Conservation (phyloP, 257 asterid species). For the Forsythia viridissima region DNA sequence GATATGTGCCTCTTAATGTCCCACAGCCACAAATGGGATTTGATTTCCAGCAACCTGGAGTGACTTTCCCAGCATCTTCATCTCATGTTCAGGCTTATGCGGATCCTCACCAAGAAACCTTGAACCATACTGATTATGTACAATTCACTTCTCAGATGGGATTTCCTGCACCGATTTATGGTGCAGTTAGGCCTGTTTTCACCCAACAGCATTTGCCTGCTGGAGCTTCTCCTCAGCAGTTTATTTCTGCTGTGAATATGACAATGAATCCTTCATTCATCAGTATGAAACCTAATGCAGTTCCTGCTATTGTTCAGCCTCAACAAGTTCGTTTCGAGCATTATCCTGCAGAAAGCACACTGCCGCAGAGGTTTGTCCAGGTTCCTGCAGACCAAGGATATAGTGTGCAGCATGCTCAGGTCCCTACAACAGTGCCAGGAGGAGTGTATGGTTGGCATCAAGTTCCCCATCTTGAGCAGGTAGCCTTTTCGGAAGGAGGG, state of each 20-base stretch:
- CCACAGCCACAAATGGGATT: constrained; percentile 40
- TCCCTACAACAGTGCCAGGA: constrained; percentile 47
- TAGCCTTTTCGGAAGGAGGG: constrained; percentile 41
- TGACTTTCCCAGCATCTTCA: constrained; percentile 50
- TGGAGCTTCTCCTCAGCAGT: constrained; percentile 60
- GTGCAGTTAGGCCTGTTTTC: constrained; percentile 52
- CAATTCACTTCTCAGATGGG: constrained; percentile 74
- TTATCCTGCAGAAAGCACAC: constrained; percentile 51
- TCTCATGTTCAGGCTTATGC: constrained; percentile 53
- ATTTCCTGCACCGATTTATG: constrained; percentile 59
- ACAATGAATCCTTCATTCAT: constrained; percentile 62
- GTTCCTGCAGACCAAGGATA: constrained; percentile 62
- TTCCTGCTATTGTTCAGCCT: constrained; percentile 48
- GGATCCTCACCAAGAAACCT: constrained; percentile 60
- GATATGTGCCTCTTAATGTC: constrained; percentile 41
- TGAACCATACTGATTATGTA: constrained; percentile 48
- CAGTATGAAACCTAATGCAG: constrained; percentile 53
- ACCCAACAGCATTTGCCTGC: constrained; percentile 51
- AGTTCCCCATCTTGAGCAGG: constrained; percentile 55
- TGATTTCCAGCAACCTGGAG: constrained; percentile 43
- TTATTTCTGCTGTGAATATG: constrained; percentile 62
- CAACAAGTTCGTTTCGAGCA: constrained; percentile 64
- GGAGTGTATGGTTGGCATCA: constrained; percentile 69
- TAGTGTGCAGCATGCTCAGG: constrained; percentile 50
- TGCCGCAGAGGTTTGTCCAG: constrained; percentile 59